Evolutionary conservation across 306 rosid genomes (phyloP), one percentile per base, ranked within the genome.

Genomic region (Castanea crenata): DNA sequence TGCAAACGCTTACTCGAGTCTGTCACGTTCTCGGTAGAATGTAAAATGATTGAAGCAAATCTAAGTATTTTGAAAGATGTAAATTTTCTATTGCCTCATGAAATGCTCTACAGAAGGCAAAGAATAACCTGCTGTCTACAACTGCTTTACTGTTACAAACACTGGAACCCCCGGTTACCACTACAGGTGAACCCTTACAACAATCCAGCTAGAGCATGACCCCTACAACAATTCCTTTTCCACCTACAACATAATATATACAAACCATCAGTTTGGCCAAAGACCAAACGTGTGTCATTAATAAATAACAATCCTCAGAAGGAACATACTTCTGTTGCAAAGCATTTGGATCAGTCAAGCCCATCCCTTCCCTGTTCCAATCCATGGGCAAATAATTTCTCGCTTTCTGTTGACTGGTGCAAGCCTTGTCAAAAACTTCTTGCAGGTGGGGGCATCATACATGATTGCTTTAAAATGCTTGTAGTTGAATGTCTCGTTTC

Each of bases 371-470:
- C 92, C 92, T 84, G 84, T 85, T 91, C 97, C 98, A 92, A 71
- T 88, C 97, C 86, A 78, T 85, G 41, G 88, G 81, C 82, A 89
- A 89, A 81, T 25, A 85, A 74, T 81, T 93, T 81, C 97, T 86
- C 0, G 62, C 80, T 78, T 87, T 94, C 75, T 82, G 95, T 73
- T 75, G 93, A 31, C 88, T 80, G 35, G 78, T 87, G 74, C 87
- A 67, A 56, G 86, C 84, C 87, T 91, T 91, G 14, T 81, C 88
- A 27, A 71, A 81, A 75, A 78, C 83, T 79, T 79, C 90, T 85
- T 51, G 83, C 67, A 77, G 94, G 94, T 6, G 97, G 99, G 29
- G 97, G 97, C 98, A 93, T 89, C 91, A 83, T 83, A 71, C 76
- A 81, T 41, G 93, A 84, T 74, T 87, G 98, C 84, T 86, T 94